A percentile compares a stretch with the other conserved stretches of the same genome.
Evolutionary conservation across 2,329 filamentous ascomycete genomes (phyloP).

Genomic region (Cucurbitaria berberidis): DNA sequence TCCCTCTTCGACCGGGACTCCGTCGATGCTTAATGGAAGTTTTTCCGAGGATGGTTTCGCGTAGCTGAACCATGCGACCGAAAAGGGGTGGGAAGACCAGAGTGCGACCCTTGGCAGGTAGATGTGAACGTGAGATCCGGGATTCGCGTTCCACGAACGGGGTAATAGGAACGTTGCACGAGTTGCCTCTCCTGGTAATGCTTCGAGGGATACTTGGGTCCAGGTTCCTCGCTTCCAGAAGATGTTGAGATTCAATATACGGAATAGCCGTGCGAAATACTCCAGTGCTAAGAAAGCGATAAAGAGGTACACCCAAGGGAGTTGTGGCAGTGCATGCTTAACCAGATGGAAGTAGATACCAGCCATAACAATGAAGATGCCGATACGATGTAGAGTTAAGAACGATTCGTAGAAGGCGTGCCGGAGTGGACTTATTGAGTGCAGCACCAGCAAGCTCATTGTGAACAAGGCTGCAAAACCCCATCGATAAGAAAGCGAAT

Average conservation of each 20-base stretch:
- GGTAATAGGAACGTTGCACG: constrained; percentile 73
- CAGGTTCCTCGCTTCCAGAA: constrained; percentile 65
- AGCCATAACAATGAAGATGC: constrained; percentile 64
- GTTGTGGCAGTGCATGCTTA: constrained; percentile 61
- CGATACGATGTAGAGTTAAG: constrained; percentile 70
- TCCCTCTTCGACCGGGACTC: constrained; percentile 53
- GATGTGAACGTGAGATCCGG: constrained; percentile 76
- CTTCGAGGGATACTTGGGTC: constrained; percentile 62
- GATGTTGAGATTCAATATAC: constrained; percentile 69
- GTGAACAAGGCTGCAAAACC: constrained; percentile 64
- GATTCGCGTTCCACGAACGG: constrained; percentile 71
- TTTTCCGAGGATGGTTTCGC: constrained; percentile 8
- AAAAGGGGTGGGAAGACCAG: constrained; percentile 77
- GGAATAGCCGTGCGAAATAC: constrained; percentile 62
- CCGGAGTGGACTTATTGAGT: constrained; percentile 70
- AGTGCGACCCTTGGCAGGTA: constrained; percentile 73
- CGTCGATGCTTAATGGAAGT: constrained; percentile 41
- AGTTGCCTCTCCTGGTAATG: constrained; percentile 73
- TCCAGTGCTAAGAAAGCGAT: constrained; percentile 69
- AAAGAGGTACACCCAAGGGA: constrained; percentile 64
- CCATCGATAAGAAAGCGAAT: constrained; percentile 61
- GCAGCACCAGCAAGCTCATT: constrained; percentile 65
- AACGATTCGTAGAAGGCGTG: constrained; percentile 82
- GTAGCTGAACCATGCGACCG: constrained; percentile 68
- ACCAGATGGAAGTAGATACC: constrained; percentile 69